Evolutionary conservation across 1,139 yeast species (phyloP).

Genomic region (Saccharomyces pastorianus): DNA sequence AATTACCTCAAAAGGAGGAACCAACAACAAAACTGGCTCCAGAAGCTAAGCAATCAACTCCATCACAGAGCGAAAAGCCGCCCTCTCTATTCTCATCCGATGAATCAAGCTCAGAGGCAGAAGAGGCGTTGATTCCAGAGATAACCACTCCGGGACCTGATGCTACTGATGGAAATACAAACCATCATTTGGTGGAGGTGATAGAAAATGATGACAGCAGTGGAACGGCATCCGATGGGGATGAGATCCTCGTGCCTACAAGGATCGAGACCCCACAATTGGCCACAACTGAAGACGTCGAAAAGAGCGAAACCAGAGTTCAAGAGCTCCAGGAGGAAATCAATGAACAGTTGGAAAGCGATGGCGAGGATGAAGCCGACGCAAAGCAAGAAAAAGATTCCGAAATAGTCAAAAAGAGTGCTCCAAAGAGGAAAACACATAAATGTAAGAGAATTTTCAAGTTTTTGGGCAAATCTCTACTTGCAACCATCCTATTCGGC

Average conservation of each 20-base stretch:
- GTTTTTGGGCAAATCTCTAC: conserved; percentile 7
- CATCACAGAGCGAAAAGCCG: not conserved
- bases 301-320: not conserved
- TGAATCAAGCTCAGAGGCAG: not conserved
- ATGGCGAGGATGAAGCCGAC: not conserved
- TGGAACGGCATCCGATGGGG: conserved; percentile 3
- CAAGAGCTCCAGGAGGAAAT: not conserved
- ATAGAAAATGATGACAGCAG: not conserved
- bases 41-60: not conserved
- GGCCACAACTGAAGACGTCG: conserved; percentile 15
- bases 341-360: not conserved
- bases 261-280: conserved; percentile 14
- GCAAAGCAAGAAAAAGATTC: not conserved
- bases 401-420: not conserved
- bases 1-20: not conserved
- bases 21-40: not conserved
- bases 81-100: not conserved
- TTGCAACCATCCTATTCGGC: conserved; percentile 12
- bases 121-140: not conserved
- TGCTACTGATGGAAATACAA: not conserved
- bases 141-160: not conserved
- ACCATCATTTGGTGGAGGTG: not conserved
- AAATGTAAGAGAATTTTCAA: conserved; percentile 3
- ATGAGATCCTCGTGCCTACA: conserved; percentile 5
- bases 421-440: not conserved